A percentile compares a stretch with the other conserved stretches of the same genome.
These are phyloP conservation scores for Aaosphaeria pasadenensis DNA, from an alignment of 2,329 filamentous ascomycete genomes.

Conservation along the genomic window DNA sequence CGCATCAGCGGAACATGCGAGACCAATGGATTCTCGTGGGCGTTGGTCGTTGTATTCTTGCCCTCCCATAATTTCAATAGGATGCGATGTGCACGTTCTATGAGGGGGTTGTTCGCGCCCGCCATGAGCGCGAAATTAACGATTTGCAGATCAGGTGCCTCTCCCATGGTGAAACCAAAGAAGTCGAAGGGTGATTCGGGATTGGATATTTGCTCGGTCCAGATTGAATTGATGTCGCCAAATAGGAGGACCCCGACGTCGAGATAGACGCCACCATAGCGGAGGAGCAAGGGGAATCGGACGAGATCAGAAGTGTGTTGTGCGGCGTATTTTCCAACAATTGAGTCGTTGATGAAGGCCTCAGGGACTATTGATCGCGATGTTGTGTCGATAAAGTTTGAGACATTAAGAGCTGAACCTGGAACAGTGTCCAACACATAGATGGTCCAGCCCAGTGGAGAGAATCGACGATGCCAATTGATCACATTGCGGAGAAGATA, in stretches of 20 bases:
- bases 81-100: constrained; percentile 49
- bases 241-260: constrained; percentile 58
- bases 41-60: constrained; percentile 38
- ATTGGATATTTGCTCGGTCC: constrained; percentile 50
- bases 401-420: constrained; percentile 48
- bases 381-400: constrained; percentile 47
- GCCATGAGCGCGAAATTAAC: constrained; percentile 21
- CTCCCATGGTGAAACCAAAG: constrained; percentile 21
- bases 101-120: constrained; percentile 45
- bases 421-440: constrained; percentile 50
- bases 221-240: constrained; percentile 55
- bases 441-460: constrained; percentile 51
- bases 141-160: constrained; percentile 13
- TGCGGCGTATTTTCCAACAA: constrained; percentile 49
- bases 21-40: constrained; percentile 52
- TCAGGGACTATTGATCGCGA: constrained; percentile 46
- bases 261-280: constrained; percentile 57
- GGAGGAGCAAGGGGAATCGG: constrained; percentile 55
- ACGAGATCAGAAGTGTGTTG: constrained; percentile 60
- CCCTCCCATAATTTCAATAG: constrained; percentile 52
- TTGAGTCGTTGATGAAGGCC: constrained; percentile 49
- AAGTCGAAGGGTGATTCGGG: constrained; percentile 44
- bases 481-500: constrained; percentile 54
- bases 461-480: constrained; percentile 54
- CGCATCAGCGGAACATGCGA: constrained; percentile 47